A percentile compares a stretch with the other conserved stretches of the same genome.
These are phyloP conservation scores for sorghum (Sorghum bicolor) DNA, from an alignment of 176 grass and related monocot genomes.

Conservation along the genomic window Sorghum_bicolor_NCBIv3 NC_012878.2:56212001-56212500, in stretches of 20 bases:
- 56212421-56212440: neutral
- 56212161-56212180: neutral
- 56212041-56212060: neutral
- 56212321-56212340: neutral
- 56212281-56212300: neutral
- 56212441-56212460: neutral
- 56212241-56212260: neutral
- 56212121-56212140: neutral
- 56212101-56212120: neutral
- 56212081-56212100: neutral
- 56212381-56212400: neutral
- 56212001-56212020: neutral
- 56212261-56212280: neutral
- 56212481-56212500: neutral
- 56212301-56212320: neutral
- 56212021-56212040: neutral
- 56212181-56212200: neutral
- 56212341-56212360: neutral
- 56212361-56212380: slow-evolving; percentile 1
- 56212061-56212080: neutral
- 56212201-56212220: neutral
- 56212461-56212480: neutral
- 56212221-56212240: neutral
- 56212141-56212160: neutral
- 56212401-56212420: neutral